Base-by-base conservation (phyloP, 2,329 filamentous ascomycete species). In the Diplodia sapinea region DNA sequence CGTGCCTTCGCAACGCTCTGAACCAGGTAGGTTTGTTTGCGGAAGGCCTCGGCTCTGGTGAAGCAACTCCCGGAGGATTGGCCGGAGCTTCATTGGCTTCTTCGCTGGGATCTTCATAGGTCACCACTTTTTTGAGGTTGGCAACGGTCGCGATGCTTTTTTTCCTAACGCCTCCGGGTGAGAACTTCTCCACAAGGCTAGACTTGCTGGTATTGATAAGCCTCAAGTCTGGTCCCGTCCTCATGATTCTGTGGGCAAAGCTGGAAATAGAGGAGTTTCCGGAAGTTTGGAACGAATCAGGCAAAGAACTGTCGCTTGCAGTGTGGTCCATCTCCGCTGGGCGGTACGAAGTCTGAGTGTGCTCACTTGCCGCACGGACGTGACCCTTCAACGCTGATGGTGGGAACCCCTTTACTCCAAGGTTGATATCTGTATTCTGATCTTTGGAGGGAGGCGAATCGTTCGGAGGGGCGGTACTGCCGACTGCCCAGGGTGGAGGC, bases 221-320 rank as follows among this genome's bases (percentile, higher is more conserved):
- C 9, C 69, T 72, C 67, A 75, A 65, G 50, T 76, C 72, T 3
- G 74, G 73, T 0, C 74, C 68, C 51, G 70, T 71, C 33, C 70
- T 71, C 20, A 69, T 70, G 17, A 75, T 57, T 15, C 72, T 72
- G 49, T 70, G 71, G 15, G 73, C 73, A 59, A 79, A 69, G 13
- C 71, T 73, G 13, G 71, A 69, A 3, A 76, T 69, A 1, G 75
- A 74, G 1, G 74, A 74, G 1, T 68, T 70, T 4, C 65, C 68
- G 4, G 72, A 59, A 1, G 54, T 66, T 5, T 17, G 49, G 17
- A 11, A 9, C 2, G 63, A 57, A 11, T 57, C 51, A 23, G 63
- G 38, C 26, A 56, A 15, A 17, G 63, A 66, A 9, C 26, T n/a
- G 4, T 57, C 23, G 52, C 63, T 66, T 17, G 40, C 2, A 6